Evolutionary conservation across 1,284 basidiomycete species (phyloP), one percentile per base, ranked within the genome.

Genomic region (Apiotrichum sp.): DNA sequence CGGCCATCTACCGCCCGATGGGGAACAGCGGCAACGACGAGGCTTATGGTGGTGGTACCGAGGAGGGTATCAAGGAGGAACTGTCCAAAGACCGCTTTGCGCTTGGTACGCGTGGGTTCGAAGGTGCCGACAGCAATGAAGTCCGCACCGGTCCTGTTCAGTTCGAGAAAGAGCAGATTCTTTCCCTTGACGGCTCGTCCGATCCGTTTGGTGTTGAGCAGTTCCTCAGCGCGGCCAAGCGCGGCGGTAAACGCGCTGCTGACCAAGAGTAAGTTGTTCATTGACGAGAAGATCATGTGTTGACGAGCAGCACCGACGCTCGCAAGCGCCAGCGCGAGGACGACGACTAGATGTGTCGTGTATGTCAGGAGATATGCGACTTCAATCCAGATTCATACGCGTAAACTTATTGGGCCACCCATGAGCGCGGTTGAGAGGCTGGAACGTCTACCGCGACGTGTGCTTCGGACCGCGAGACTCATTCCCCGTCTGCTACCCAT

Each of bases 161-260:
- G 72, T 99, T 99, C 70, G 96, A 98, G 79, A 97, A 97, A 80
- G 96, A 98, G 69, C 85, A 87, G 1, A 83, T 75, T 29, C 56
- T 77, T 44, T 58, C 62, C 9, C 60, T 74, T 47, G 72, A 72
- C 57, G 70, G 69, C 2, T 56, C 59, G 4, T 56, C 84, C 6
- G 96, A 98, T 80, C 93, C 97, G n/a, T 99, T 99, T 72, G 93
- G 95, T 63, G 83, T 98, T 64, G 89, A 96, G 75, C 86, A 96
- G 73, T 98, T 98, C 80, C 82, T 98, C 79, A 90, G 97, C 70
- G 91, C 93, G 70, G 96, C 95, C 11, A 97, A 93, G 81, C 86
- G 86, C 22, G 93, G 93, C 5, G 86, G 85, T 71, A 97, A 97
- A 78, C 81, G 93, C 62, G 87, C 90, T 9, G 76, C 73, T 4